Conservation (phyloP, 192 early-diverging fungal species). For the Coemansia sp. region DNA sequence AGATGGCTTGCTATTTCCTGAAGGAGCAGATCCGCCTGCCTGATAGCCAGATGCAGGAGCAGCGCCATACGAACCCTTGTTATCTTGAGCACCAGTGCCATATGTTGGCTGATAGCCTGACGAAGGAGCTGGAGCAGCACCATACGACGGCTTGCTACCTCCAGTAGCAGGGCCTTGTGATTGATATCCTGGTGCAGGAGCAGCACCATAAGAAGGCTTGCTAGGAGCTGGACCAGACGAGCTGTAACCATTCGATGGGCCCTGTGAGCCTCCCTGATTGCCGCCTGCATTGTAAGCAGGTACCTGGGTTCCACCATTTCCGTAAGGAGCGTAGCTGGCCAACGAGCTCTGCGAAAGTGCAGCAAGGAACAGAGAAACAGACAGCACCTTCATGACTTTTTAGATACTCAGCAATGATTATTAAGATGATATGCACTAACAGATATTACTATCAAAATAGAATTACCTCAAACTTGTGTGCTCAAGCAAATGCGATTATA, state of each 20-base stretch:
- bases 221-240: background rate
- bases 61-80: background rate
- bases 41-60: background rate
- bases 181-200: constrained; percentile 13
- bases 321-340: constrained; percentile 1
- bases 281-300: background rate
- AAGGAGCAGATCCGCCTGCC: constrained; percentile 6
- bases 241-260: background rate
- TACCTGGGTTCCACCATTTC: background rate
- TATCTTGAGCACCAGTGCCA: background rate
- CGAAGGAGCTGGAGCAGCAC: constrained; percentile 12
- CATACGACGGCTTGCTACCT: background rate
- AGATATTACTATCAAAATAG: background rate
- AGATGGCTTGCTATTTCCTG: background rate
- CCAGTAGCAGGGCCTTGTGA: background rate
- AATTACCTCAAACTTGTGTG: no score
- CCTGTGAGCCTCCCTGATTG: constrained; percentile 4
- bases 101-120: constrained; percentile 3
- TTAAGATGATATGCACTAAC: background rate
- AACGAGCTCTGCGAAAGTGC: constrained; percentile 18
- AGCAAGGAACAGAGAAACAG: constrained; percentile 30
- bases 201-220: constrained; percentile 1
- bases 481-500: no score
- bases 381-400: constrained; percentile 18
- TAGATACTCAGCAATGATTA: constrained; percentile 13